Evolutionary conservation across 163 green algal species (phyloP).

Genomic region (Scenedesmus sp.): DNA sequence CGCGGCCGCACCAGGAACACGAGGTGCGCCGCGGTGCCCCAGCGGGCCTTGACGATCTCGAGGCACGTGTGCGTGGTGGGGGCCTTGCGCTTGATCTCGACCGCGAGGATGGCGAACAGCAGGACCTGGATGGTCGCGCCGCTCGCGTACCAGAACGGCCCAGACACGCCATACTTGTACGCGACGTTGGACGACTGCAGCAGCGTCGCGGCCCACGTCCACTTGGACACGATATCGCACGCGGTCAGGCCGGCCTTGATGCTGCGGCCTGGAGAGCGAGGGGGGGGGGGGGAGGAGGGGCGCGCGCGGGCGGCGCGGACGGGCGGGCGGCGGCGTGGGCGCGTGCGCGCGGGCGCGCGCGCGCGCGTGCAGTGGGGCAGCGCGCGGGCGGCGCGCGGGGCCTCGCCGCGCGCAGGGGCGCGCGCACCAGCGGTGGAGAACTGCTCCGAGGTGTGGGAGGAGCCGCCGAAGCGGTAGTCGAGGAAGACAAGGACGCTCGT

Average conservation of each 20-base stretch:
- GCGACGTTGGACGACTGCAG: slow-evolving; percentile 88
- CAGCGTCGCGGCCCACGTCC: slow-evolving; percentile 49
- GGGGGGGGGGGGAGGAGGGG: too few relatives aligned
- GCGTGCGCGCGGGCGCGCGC: too few relatives aligned
- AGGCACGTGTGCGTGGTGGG: slow-evolving; percentile 74
- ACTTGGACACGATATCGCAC: slow-evolving; percentile 47
- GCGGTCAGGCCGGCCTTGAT: slow-evolving; percentile 47
- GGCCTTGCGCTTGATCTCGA: slow-evolving; percentile 93
- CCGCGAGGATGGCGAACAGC: slow-evolving; percentile 93
- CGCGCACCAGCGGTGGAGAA: slow-evolving; percentile 39
- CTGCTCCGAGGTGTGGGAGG: slow-evolving; percentile 31
- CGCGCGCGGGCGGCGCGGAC: too few relatives aligned
- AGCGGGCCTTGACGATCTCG: slow-evolving; percentile 68
- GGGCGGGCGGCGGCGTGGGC: too few relatives aligned
- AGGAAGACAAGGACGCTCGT: slow-evolving; percentile 44
- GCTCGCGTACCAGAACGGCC: slow-evolving; percentile 94
- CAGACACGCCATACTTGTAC: slow-evolving; percentile 54
- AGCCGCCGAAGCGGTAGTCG: slow-evolving; percentile 38
- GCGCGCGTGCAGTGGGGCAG: too few relatives aligned
- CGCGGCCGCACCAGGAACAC: slow-evolving; percentile 84
- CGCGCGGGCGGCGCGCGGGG: too few relatives aligned
- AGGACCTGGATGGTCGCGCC: slow-evolving; percentile 93
- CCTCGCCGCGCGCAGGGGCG: too few relatives aligned
- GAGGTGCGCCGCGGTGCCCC: slow-evolving; percentile 74
- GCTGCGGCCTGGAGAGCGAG: slow-evolving; percentile 31